phyloP scores from a whole-genome alignment of 768 basidiomycete species.

The Coprinopsis cinerea region DNA sequence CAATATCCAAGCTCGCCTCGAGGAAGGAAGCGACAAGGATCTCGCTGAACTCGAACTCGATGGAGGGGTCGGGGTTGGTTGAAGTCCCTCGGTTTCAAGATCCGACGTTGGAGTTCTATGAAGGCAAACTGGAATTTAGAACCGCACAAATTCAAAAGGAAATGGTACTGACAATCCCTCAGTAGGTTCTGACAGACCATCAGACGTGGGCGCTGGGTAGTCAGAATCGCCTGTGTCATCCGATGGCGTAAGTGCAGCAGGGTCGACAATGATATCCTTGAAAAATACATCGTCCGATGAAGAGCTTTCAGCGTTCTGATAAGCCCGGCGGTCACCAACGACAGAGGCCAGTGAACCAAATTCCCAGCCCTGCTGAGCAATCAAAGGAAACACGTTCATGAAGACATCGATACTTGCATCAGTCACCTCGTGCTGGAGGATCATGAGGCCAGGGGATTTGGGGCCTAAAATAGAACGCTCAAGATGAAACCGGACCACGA shows the following conservation, averaged over 20 bases:
- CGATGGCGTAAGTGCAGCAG: neutral
- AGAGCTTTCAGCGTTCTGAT: slow-evolving; percentile 41
- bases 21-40: neutral
- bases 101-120: neutral
- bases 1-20: neutral
- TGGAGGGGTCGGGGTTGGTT: neutral
- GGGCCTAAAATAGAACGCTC: slow-evolving; percentile 33
- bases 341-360: slow-evolving; percentile 48
- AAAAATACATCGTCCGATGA: slow-evolving; percentile 26
- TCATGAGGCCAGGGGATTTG: slow-evolving; percentile 72
- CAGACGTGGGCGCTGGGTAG: too few species aligned
- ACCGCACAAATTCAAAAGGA: too few species aligned
- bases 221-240: neutral
- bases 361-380: slow-evolving; percentile 68
- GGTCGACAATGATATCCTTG: slow-evolving; percentile 15
- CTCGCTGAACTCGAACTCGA: neutral
- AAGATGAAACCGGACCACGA: neutral
- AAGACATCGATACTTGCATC: slow-evolving; percentile 59
- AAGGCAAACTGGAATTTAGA: too few species aligned
- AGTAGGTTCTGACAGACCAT: neutral
- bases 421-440: slow-evolving; percentile 81
- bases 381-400: slow-evolving; percentile 55
- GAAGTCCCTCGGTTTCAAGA: neutral
- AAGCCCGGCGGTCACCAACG: slow-evolving; percentile 31
- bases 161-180: neutral